Evolutionary conservation across 2,329 filamentous ascomycete species (phyloP), one percentile per base, ranked within the genome.

Genomic region (Cercospora beticola): DNA sequence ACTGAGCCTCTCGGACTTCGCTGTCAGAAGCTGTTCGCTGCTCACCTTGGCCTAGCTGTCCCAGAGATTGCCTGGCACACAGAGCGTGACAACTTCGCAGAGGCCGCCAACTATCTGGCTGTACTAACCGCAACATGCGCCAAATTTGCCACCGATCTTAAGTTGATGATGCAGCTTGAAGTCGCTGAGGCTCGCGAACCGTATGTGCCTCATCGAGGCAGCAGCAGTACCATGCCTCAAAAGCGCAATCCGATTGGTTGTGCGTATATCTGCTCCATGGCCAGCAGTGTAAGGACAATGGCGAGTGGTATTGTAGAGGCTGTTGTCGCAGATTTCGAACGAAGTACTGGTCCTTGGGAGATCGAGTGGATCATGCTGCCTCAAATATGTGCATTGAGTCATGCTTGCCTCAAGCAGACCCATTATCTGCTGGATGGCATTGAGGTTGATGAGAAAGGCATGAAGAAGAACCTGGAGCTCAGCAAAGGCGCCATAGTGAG

Each of bases 141-240:
- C 33, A 77, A 77, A 52, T 76, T 76, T 59, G 75, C 74, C 10
- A 73, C 73, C 3, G 76, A 77, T 67, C 67, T 77, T 4, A 75
- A 75, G 43, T 68, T 76, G 28, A 72, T 77, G 71, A 74, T 74
- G 74, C 76, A 77, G 70, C 66, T 71, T 3, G 76, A 77, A 65
- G 72, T 77, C n/a, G 68, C 67, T 36, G 76, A 77, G 62, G 74
- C 71, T 4, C 36, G 71, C 12, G 76, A 77, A 60, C 74, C 75
- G 12, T 87, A 84, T 46, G 83, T 86, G 1, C 82, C 83, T 1
- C 84, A 86, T 66, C 80, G 85, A 9, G 85, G 85, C 1, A 83
- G 83, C 1, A 85, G 82, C 0, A 85, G 82, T 0, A 87, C 85
- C 0, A 87, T 87, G 85, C 85, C 85, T 0, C 85, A 87, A 73